Base-by-base conservation (phyloP, 768 basidiomycete genomes). In the Psilocybe cubensis region DNA sequence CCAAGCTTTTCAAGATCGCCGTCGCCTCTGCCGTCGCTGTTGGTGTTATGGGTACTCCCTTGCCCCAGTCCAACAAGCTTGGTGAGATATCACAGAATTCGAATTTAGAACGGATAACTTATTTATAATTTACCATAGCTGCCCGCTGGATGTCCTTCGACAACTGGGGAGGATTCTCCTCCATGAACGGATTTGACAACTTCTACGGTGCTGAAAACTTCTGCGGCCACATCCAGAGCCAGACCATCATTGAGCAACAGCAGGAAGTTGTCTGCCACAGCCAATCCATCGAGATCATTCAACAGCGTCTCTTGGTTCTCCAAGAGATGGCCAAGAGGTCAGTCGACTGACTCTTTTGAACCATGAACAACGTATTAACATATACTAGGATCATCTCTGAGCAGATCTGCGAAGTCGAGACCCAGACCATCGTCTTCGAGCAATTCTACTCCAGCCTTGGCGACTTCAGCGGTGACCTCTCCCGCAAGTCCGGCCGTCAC, bases 391-490 rank as follows among this genome's bases (percentile, higher is more conserved):
- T 80, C 61, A 74, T 80, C 58, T 71, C 73, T 18, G 76, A 81
- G 63, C 72, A 75, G 42, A 75, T 79, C 50, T 83, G 81, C 60
- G 78, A 81, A 29, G 80, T 81, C 38, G 81, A 83, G 61, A 73
- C 76, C 24, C 81, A 83, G 62, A 72, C 72, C 56, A 74, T 79
- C 57, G 69, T 75, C 54, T 75, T 80, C 61, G 69, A 77, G 59
- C 78, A 79, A 60, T 77, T 74, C 70, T 69, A 68, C 53, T 65
- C 71, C 18, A 69, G 73, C 54, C 59, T 79, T 29, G 35, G 63
- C 57, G 52, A 68, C 57, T 81, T 79, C 73, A 69, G 67, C 52
- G 60, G 67, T 41, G 79, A 81, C 60, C 57, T 79, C 53, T 64
- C 67, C 43, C 78, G 71, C 61, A 59, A 67, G 48, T 76, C 76